Evolutionary conservation across 352 stramenopile genomes (phyloP).

Genomic region (Globisporangium cederbergense): DNA sequence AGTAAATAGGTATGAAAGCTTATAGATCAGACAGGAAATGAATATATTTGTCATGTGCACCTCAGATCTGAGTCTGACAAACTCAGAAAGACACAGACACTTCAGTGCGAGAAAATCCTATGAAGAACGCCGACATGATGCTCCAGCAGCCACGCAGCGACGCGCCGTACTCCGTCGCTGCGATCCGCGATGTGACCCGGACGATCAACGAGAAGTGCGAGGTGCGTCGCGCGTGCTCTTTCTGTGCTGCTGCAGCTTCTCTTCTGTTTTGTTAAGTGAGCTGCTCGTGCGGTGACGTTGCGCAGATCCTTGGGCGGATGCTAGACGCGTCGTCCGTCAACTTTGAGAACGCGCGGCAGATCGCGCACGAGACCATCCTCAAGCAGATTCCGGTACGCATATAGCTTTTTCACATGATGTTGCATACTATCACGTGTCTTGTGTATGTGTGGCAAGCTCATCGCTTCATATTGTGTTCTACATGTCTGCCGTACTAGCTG

Average conservation of each 20-base stretch:
- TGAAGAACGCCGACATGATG: neutral
- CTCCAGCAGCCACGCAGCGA: neutral
- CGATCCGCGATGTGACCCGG: conserved; percentile 55
- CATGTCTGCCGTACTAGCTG: conserved; percentile 29
- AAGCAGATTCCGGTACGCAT: conserved; percentile 42
- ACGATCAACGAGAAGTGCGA: conserved; percentile 76
- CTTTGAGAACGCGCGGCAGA: conserved; percentile 46
- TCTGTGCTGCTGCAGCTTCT: neutral
- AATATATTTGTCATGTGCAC: too few species aligned
- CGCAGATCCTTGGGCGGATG: conserved; percentile 61
- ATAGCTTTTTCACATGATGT: too few species aligned
- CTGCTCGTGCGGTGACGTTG: neutral
- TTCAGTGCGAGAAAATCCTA: neutral
- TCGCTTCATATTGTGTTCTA: neutral
- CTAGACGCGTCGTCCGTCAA: conserved; percentile 58
- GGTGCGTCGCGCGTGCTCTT: conserved; percentile 18
- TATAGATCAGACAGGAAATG: too few species aligned
- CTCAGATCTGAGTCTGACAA: conserved; percentile 4
- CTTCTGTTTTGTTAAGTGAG: neutral
- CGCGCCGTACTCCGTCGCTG: conserved; percentile 37
- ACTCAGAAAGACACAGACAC: neutral
- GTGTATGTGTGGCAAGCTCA: neutral
- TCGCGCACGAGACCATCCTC: conserved; percentile 52
- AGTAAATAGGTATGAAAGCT: neutral
- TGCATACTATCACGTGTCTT: too few species aligned